These are phyloP conservation scores for Ceratocystis cubensis DNA, from an alignment of 2,329 filamentous ascomycete species.

Conservation along the genomic window DNA sequence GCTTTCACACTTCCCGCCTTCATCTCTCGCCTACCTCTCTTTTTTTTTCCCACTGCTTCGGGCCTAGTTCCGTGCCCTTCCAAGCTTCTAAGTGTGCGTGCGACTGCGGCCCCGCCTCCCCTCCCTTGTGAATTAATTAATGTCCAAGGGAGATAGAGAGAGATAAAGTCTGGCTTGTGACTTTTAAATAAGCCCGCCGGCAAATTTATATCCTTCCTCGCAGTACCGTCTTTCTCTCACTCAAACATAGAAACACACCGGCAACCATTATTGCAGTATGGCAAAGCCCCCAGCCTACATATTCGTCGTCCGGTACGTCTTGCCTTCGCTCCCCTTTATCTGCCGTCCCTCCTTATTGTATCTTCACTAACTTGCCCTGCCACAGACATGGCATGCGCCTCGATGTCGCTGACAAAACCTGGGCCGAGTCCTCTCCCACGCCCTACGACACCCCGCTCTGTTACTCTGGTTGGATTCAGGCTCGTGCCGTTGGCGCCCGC, in stretches of 20 bases:
- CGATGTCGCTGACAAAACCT: conserved; percentile 86
- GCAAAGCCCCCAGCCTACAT: conserved; percentile 34
- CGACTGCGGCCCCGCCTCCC: not conserved
- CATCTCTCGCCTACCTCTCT: not conserved
- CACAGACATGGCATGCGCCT: conserved; percentile 78
- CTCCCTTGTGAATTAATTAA: not conserved
- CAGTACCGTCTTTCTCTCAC: not conserved
- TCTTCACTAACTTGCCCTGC: conserved; percentile 1
- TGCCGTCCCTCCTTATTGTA: not conserved
- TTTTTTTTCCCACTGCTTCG: not conserved
- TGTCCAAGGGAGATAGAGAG: too few species aligned
- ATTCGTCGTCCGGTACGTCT: conserved; percentile 34
- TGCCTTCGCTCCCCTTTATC: not conserved
- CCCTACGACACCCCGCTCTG: conserved; percentile 94
- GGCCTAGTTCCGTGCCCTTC: not conserved
- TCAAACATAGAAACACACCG: conserved; percentile 12
- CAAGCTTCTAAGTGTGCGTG: conserved; percentile 2
- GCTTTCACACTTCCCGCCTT: not conserved
- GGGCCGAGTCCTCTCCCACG: conserved; percentile 84
- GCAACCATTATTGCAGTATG: conserved; percentile 25
- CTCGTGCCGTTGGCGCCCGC: conserved; percentile 64
- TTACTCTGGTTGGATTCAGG: conserved; percentile 86
- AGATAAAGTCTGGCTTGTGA: not conserved
- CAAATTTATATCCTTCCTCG: not conserved
- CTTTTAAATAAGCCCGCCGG: not conserved